Evolutionary conservation across 2,329 filamentous ascomycete species (phyloP), one percentile per base, ranked within the genome.

Genomic region (Albifimbria verrucaria): DNA sequence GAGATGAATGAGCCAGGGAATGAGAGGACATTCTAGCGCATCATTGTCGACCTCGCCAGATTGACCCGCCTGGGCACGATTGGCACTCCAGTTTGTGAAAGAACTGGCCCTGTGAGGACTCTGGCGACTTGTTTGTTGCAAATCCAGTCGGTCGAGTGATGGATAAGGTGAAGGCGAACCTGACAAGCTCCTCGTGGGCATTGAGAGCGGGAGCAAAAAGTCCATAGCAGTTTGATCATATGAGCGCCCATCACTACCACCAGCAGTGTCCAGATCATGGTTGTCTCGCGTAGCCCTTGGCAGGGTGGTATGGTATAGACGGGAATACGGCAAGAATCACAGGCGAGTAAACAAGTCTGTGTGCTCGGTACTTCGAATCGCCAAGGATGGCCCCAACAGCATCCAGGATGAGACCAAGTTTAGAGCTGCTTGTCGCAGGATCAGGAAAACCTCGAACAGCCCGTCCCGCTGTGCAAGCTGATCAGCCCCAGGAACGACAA

Each of bases 301-400:
- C 79, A 68, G 3, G 79, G 78, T 43, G 78, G 82, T 83, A 80
- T 43, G 81, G 80, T 39, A 80, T 70, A 43, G 78, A 77, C 2
- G 87, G 87, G 55, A 91, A 89, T 11, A 89, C 81, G 20, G 86
- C 82, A 52, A 89, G 72, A 41, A 92, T 83, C 1, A 84, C 80
- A 2, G 87, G 87, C 1, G 88, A 87, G 54, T 82, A 86, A 43
- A 88, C 71, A 48, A 90, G 79, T 61, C 90, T 82, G 58, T 87
- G 87, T 10, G 90, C 86, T 51, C 91, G 83, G 68, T 87, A 89
- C 59, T 86, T 87, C 1, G 93, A 97, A 62, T 90, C 84, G 55
- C 86, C 82, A 48, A 96, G 82, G 47, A 97, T 88, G 45, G 86
- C 81, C 20, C 86, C 81, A 49, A 96, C 82, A 0, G 92, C 90